A percentile compares a stretch with the other conserved stretches of the same genome.
These are phyloP conservation scores for Aspergillus haitiensis DNA, from an alignment of 495 filamentous ascomycete genomes.

Conservation along the genomic window DNA sequence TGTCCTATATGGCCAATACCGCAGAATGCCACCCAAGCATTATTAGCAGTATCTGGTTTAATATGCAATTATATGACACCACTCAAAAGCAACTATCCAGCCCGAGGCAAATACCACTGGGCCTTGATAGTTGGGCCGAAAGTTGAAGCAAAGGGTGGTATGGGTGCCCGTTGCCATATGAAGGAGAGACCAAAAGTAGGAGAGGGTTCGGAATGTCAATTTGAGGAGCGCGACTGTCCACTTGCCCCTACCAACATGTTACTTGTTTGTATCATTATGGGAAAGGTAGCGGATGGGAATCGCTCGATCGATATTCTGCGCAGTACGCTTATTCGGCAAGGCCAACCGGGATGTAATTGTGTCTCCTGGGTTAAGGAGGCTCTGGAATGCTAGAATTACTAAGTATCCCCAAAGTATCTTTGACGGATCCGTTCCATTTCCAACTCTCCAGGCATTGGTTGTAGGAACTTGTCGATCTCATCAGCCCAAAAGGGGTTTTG, in stretches of 20 bases:
- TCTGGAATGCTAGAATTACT: slow-evolving; percentile 20
- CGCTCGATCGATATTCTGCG: slow-evolving; percentile 33
- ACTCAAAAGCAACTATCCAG: neutral
- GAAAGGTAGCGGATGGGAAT: slow-evolving; percentile 39
- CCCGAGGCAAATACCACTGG: slow-evolving; percentile 38
- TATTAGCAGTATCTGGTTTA: too few species aligned
- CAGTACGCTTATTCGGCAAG: slow-evolving; percentile 33
- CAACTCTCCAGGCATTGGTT: neutral
- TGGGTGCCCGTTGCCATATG: slow-evolving; percentile 36
- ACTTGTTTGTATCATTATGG: slow-evolving; percentile 47
- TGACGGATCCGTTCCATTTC: slow-evolving; percentile 11
- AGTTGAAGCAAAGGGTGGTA: slow-evolving; percentile 22
- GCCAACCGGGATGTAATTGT: slow-evolving; percentile 41
- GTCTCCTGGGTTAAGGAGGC: slow-evolving; percentile 45
- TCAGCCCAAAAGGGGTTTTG: neutral
- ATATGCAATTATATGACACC: too few species aligned
- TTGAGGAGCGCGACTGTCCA: slow-evolving; percentile 29
- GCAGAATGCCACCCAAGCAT: too few species aligned
- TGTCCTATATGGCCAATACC: too few species aligned
- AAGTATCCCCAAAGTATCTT: neutral
- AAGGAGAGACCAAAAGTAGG: slow-evolving; percentile 25
- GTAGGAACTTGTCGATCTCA: neutral
- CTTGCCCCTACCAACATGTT: slow-evolving; percentile 33
- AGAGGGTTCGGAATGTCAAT: slow-evolving; percentile 33
- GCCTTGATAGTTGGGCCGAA: slow-evolving; percentile 46